phyloP scores from a whole-genome alignment of 2,329 filamentous ascomycete species.

The Ascochyta koolunga region DNA sequence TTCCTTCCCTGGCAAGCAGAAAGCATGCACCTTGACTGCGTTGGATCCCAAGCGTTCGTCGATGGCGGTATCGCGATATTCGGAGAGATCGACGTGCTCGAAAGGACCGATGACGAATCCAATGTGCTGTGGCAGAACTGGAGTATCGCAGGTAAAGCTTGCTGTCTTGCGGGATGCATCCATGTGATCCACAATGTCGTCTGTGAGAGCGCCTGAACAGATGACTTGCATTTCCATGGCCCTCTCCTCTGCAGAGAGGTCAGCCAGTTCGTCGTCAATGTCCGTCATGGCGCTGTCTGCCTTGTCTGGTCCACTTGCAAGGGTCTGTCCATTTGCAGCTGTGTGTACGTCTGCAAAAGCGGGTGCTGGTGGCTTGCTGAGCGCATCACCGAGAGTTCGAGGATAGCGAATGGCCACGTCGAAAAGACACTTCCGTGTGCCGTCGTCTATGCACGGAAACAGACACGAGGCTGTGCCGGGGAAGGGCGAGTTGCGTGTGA shows the following conservation, averaged over 20 bases:
- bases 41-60: constrained; percentile 89
- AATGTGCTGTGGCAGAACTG: constrained; percentile 83
- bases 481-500: constrained; percentile 80
- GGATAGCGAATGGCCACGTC: constrained; percentile 86
- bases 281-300: constrained; percentile 43
- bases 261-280: constrained; percentile 47
- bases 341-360: constrained; percentile 24
- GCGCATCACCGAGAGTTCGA: constrained; percentile 79
- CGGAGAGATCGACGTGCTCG: constrained; percentile 86
- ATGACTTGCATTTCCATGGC: constrained; percentile 87
- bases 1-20: constrained; percentile 82
- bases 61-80: constrained; percentile 87
- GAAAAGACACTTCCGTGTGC: constrained; percentile 81
- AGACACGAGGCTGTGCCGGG: constrained; percentile 82
- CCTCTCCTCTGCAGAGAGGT: constrained; percentile 77
- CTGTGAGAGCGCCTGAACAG: constrained; percentile 86
- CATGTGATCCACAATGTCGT: constrained; percentile 77
- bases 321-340: constrained; percentile 18
- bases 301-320: constrained; percentile 32
- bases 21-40: constrained; percentile 86
- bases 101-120: constrained; percentile 95
- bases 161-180: constrained; percentile 86
- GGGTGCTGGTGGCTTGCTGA: constrained; percentile 49
- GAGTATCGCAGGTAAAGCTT: constrained; percentile 72
- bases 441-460: constrained; percentile 92